Percentiles rank a stretch among this genome's conserved stretches.
Evolutionary conservation across 805 yeast genomes (phyloP).

Genomic region (Cyberlindnera mississippiensis): DNA sequence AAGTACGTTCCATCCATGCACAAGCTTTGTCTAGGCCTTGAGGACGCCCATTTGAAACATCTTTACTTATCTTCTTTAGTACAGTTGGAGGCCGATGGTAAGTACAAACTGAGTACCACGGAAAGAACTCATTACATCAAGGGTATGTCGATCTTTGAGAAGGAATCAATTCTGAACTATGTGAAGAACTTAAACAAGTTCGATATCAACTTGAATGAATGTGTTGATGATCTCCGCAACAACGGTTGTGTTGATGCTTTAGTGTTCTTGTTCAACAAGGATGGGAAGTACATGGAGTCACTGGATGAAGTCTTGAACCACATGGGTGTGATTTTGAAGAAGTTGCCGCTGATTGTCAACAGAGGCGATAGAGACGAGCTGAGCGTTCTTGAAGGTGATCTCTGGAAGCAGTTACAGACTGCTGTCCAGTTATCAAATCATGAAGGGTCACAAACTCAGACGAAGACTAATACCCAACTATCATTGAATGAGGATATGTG

Average conservation of each 20-base stretch:
- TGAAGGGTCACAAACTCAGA: conserved; percentile 14
- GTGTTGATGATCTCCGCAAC: conserved; percentile 23
- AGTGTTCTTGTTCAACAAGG: conserved; percentile 17
- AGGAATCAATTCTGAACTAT: conserved; percentile 15
- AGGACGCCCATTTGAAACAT: conserved; percentile 23
- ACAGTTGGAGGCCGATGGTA: conserved; percentile 21
- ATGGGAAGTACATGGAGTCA: conserved; percentile 19
- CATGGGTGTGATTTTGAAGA: conserved; percentile 12
- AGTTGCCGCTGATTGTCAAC: conserved; percentile 10
- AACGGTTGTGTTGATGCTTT: conserved; percentile 25
- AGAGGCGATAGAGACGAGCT: conserved; percentile 15
- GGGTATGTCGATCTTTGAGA: conserved; percentile 16
- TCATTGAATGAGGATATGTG: conserved; percentile 36
- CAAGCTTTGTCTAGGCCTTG: conserved; percentile 10
- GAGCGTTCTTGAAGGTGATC: conserved; percentile 24
- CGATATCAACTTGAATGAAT: conserved; percentile 23
- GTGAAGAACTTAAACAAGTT: conserved; percentile 23
- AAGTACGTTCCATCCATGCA: conserved; percentile 20
- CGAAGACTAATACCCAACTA: conserved; percentile 12
- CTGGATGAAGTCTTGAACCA: conserved; percentile 23
- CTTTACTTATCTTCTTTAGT: conserved; percentile 23
- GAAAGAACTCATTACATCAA: conserved; percentile 24
- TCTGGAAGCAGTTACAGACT: conserved; percentile 34
- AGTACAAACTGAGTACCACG: conserved; percentile 9
- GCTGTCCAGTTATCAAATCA: conserved; percentile 32